Percentiles rank a stretch among this genome's conserved stretches.
Conservation (phyloP, 2,329 filamentous ascomycete genomes). For the Biscogniauxia sp. region DNA sequence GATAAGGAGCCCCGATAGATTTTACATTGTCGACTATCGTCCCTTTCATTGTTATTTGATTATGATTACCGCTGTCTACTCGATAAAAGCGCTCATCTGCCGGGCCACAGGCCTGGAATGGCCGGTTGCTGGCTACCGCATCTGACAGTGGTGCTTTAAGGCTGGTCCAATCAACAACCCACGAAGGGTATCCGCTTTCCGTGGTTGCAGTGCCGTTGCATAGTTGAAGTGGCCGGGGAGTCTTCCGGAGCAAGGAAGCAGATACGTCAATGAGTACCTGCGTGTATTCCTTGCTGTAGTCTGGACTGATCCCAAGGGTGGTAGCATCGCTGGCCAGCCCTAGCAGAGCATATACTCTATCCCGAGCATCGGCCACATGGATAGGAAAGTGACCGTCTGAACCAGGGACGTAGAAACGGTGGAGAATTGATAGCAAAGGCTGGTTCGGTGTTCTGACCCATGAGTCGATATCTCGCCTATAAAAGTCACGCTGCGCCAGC, state of each 20-base stretch:
- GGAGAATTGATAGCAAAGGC: slow-evolving; percentile 17
- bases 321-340: slow-evolving; percentile 16
- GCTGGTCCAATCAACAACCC: slow-evolving; percentile 22
- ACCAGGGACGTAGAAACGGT: slow-evolving; percentile 8
- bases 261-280: slow-evolving; percentile 16
- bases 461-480: background rate
- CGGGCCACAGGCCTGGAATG: slow-evolving; percentile 20
- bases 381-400: slow-evolving; percentile 1
- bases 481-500: slow-evolving; percentile 16
- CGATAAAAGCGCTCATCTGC: slow-evolving; percentile 21
- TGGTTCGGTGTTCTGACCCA: slow-evolving; percentile 12
- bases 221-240: slow-evolving; percentile 11
- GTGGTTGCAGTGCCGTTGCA: slow-evolving; percentile 5
- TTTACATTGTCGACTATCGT: slow-evolving; percentile 14
- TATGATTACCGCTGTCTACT: slow-evolving; percentile 4
- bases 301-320: slow-evolving; percentile 6
- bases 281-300: slow-evolving; percentile 10
- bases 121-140: slow-evolving; percentile 2
- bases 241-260: slow-evolving; percentile 11
- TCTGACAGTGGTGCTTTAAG: slow-evolving; percentile 11
- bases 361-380: slow-evolving; percentile 8
- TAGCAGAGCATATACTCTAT: slow-evolving; percentile 15
- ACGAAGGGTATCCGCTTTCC: slow-evolving; percentile 9
- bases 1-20: slow-evolving; percentile 12
- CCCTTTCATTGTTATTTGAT: slow-evolving; percentile 13